Evolutionary conservation across 257 asterid genomes (phyloP).

Genomic region (Solanum neorickii): DNA sequence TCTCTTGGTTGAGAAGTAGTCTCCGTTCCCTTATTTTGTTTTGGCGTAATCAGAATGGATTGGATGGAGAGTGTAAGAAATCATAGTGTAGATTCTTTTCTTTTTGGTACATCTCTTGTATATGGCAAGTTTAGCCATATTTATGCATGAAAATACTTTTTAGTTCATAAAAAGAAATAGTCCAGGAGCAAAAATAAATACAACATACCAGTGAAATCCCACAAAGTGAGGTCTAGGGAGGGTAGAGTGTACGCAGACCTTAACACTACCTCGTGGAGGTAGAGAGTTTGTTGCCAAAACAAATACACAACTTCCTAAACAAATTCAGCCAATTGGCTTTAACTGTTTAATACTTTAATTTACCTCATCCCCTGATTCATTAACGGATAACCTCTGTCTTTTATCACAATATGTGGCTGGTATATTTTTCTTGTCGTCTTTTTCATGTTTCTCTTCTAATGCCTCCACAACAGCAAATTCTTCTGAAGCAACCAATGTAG

Average conservation of each 20-base stretch:
- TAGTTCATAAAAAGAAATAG: background rate
- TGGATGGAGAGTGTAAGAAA: background rate
- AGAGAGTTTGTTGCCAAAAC: background rate
- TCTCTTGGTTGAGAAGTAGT: background rate
- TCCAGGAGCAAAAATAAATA: background rate
- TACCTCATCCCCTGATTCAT: background rate
- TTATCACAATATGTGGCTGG: background rate
- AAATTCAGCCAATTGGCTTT: background rate
- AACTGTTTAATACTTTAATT: background rate
- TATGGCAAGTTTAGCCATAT: background rate
- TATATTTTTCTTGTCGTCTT: background rate
- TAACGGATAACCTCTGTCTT: background rate
- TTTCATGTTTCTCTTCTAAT: background rate
- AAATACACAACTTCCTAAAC: background rate
- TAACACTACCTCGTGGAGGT: background rate
- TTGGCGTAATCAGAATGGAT: background rate
- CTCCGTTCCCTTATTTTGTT: background rate
- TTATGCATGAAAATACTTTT: background rate
- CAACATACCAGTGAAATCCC: background rate
- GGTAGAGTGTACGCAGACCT: background rate
- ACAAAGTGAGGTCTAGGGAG: background rate
- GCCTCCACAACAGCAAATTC: background rate
- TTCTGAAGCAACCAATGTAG: background rate
- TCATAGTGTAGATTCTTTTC: background rate
- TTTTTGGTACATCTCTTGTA: background rate